Evolutionary conservation across 208 protist genomes (phyloP).

Genomic region (Wallacemonas sp.): DNA sequence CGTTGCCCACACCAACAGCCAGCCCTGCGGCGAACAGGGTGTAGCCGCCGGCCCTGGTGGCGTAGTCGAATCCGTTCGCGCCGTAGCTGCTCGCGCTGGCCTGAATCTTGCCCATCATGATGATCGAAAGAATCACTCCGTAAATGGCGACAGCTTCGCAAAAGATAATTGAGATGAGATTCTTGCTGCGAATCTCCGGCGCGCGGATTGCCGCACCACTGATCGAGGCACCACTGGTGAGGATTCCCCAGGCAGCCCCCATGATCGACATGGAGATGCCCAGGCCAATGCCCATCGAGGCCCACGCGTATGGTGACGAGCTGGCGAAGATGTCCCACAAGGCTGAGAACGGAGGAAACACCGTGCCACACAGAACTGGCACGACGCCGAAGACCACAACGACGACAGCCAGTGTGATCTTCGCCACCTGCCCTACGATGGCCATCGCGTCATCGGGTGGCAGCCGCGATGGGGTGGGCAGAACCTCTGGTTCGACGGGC

Average conservation of each 20-base stretch:
- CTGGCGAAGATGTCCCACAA: slow-evolving; percentile 68
- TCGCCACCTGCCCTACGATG: slow-evolving; percentile 47
- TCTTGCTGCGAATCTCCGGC: slow-evolving; percentile 92
- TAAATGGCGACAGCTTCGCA: slow-evolving; percentile 99
- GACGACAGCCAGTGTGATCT: slow-evolving; percentile 54
- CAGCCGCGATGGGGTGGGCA: slow-evolving; percentile 72
- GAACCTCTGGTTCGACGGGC: slow-evolving; percentile 78
- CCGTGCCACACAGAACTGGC: slow-evolving; percentile 70
- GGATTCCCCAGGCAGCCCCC: slow-evolving; percentile 88
- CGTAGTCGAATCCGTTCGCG: slow-evolving; percentile 49
- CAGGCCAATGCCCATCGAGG: slow-evolving; percentile 74
- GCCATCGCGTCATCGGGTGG: slow-evolving; percentile 79
- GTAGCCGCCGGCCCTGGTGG: slow-evolving; percentile 72
- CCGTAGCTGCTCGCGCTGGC: slow-evolving; percentile 43
- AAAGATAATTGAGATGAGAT: slow-evolving; percentile 97
- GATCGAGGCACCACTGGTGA: slow-evolving; percentile 85
- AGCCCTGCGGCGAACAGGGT: slow-evolving; percentile 94
- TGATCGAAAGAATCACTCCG: slow-evolving; percentile 99
- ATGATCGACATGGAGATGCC: slow-evolving; percentile 85
- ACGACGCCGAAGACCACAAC: slow-evolving; percentile 73
- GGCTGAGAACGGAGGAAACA: slow-evolving; percentile 77
- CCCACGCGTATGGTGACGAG: slow-evolving; percentile 79
- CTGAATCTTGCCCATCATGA: slow-evolving; percentile 94
- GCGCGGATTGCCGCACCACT: slow-evolving; percentile 85
- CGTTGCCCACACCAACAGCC: slow-evolving; percentile 94